Evolutionary conservation across 192 early-diverging fungal genomes (phyloP), one percentile per base, ranked within the genome.

Genomic region (Backusella australiensis): DNA sequence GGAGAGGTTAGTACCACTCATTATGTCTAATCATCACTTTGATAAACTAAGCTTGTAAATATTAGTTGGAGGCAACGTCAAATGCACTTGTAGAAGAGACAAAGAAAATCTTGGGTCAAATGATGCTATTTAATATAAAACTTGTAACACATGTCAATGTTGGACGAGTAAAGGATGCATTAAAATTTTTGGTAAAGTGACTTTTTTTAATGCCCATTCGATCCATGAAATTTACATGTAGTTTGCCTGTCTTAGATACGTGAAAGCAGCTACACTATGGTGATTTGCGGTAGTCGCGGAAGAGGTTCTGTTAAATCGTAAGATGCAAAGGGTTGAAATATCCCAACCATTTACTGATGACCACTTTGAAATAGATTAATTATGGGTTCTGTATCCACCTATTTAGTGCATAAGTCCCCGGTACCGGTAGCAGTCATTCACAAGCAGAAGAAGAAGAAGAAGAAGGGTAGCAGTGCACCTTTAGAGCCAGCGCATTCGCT

Each of bases 361-460:
- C 1, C 19, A 6, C 35, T 15, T 32, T 70, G 15, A n/a, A 26
- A 4, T 71, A 88, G 85, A 17, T 66, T 88, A 12, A 34, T 86
- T 29, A 76, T 88, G 41, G 87, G 87, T 73, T 86, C 85, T 17
- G 83, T 88, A 59, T 85, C 83, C 72, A 86, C 85, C 15, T 88
- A 83, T 67, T 72, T 88, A 34, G 85, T 88, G 7, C 87, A 88
- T 69, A 88, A 88, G 52, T 86, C 85, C 9, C 78, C 85, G 11
- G 85, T 85, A 3, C 87, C 87, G 1, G 87, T 88, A 17, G 80
- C 84, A 41, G 87, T 88, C 3, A 82, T 88, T 29, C 77, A 80
- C 14, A 77, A 76, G 11, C 83, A 82, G 6, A 85, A 83, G 38
- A 84, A 83, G 53, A 70, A 85, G 81, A 83, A 83, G 73, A 85